phyloP scores from a whole-genome alignment of 1,284 basidiomycete species.

The Wallemia hederae region DNA sequence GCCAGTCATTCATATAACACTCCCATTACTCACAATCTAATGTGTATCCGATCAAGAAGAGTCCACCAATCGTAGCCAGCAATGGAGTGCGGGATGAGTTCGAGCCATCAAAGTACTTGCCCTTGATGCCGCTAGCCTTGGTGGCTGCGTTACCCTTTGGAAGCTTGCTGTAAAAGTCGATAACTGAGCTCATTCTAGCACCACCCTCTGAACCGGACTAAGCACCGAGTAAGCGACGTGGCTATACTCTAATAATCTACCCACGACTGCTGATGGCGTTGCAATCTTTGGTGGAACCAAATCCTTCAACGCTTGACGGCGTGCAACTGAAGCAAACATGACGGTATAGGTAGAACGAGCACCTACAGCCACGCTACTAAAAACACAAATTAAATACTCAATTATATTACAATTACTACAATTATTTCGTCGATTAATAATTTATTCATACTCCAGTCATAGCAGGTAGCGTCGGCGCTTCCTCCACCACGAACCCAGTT shows the following conservation, averaged over 20 bases:
- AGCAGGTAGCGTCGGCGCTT: not conserved
- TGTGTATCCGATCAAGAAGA: conserved; percentile 62
- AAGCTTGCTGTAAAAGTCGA: conserved; percentile 78
- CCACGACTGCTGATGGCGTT: conserved; percentile 54
- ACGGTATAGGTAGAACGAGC: not conserved
- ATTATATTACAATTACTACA: not conserved
- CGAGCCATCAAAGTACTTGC: conserved; percentile 47
- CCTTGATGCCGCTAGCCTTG: conserved; percentile 37
- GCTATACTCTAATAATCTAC: conserved; percentile 11
- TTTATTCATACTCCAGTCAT: not conserved
- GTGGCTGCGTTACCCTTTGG: conserved; percentile 37
- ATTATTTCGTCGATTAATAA: not conserved
- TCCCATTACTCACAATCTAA: conserved; percentile 26
- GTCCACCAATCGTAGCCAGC: conserved; percentile 35
- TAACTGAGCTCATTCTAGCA: conserved; percentile 48
- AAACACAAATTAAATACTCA: not conserved
- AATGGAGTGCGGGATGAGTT: conserved; percentile 52
- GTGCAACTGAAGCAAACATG: not conserved
- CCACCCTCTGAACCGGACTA: conserved; percentile 41
- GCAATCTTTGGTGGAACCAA: conserved; percentile 86
- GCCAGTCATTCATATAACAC: not conserved
- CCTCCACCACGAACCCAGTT: not conserved
- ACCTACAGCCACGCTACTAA: not conserved
- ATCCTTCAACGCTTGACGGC: conserved; percentile 42
- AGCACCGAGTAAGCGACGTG: not conserved